A percentile compares a stretch with the other conserved stretches of the same genome.
phyloP scores from a whole-genome alignment of 2,329 filamentous ascomycete species.

The Aspergillus hortae region DNA sequence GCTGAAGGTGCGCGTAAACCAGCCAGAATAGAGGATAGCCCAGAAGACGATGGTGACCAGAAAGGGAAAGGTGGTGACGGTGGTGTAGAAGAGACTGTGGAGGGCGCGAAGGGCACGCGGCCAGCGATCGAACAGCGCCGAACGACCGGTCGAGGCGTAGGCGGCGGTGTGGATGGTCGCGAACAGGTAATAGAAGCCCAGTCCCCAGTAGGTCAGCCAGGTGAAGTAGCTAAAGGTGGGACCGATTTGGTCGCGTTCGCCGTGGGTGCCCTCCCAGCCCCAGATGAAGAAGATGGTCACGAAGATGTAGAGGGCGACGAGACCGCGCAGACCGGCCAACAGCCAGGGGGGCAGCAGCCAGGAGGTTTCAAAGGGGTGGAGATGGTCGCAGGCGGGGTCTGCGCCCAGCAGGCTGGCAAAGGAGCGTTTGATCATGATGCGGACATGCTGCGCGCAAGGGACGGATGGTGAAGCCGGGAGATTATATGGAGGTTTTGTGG shows the following conservation, averaged over 20 bases:
- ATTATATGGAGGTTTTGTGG: not conserved
- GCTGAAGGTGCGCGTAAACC: constrained; percentile 50
- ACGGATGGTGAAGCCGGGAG: too few species aligned
- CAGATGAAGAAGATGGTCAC: constrained; percentile 66
- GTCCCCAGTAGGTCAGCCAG: constrained; percentile 74
- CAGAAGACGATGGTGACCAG: constrained; percentile 71
- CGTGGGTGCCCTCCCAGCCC: constrained; percentile 59
- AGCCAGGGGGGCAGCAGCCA: constrained; percentile 69
- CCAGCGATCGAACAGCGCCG: constrained; percentile 56
- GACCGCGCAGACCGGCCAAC: constrained; percentile 56
- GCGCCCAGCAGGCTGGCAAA: constrained; percentile 27
- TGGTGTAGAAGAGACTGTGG: constrained; percentile 63
- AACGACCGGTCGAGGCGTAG: constrained; percentile 56
- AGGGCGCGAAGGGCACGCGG: constrained; percentile 62
- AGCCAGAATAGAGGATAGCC: constrained; percentile 56
- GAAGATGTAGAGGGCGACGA: constrained; percentile 59
- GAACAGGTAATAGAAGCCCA: constrained; percentile 73
- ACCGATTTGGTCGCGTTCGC: constrained; percentile 45
- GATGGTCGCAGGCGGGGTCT: constrained; percentile 39
- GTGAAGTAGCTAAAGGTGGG: constrained; percentile 79
- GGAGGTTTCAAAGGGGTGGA: constrained; percentile 72
- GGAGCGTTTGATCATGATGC: constrained; percentile 17
- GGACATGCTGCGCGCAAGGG: not conserved
- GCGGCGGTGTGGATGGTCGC: constrained; percentile 65
- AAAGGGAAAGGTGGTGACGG: constrained; percentile 61